Evolutionary conservation across 1,139 yeast genomes (phyloP), one percentile per base, ranked within the genome.

Genomic region (Citeromyces siamensis): DNA sequence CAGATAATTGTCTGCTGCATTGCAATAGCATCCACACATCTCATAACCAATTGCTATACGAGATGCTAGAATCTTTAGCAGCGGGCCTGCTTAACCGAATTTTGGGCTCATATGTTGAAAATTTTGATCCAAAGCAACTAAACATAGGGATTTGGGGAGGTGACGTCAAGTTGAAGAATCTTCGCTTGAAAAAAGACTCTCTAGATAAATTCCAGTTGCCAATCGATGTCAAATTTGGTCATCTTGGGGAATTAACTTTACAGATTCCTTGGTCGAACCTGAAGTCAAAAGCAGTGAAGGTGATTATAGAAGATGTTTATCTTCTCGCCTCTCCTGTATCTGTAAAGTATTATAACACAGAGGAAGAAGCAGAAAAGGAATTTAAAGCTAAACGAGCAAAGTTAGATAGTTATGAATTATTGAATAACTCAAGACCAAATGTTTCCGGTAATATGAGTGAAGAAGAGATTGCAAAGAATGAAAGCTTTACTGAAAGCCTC

Each of bases 131-230:
- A 10, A 83, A 83, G 46, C 96, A 88, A 52, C 62, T 90, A 51
- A 86, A 90, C 49, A 88, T 90, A 40, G 98, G 97, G 2, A 88
- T 93, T 32, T 88, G 98, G 95, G 76, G 90, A 49, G 99, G 99
- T 21, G 97, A 90, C 64, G 98, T 88, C 35, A 85, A 84, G 53
- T 64, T 93, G 37, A 68, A 68, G 44, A 77, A 88, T 53, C 66
- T 93, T 44, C 70, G 80, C 43, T 64, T 93, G 41, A 84, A 84
- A 57, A 71, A 75, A 42, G 88, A 79, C 56, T 88, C 96, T 6
- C 64, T 93, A 35, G 98, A 90, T 54, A 72, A 81, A 49, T 69
- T 90, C 46, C 75, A 81, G 45, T 61, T 93, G 34, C 98, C 98
- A 1, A 62, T 90, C 31, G 85, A 86, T 53, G 93, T 93, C n/a